These are phyloP conservation scores for Zelopaecilomyces penicillatus DNA, from an alignment of 2,329 filamentous ascomycete species.

Conservation along the genomic window DNA sequence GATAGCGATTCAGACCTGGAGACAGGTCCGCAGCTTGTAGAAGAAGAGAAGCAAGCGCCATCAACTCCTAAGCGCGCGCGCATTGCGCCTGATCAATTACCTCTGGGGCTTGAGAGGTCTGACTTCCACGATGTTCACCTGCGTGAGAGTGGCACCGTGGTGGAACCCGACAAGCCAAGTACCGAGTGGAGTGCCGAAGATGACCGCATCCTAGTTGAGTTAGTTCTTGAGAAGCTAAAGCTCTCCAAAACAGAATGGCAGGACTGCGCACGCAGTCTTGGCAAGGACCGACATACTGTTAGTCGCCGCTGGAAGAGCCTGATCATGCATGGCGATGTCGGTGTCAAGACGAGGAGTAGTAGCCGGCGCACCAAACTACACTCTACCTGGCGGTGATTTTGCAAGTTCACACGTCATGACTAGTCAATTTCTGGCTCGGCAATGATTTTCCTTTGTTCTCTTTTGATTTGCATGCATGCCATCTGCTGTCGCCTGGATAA, in stretches of 20 bases:
- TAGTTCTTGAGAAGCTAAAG: constrained; percentile 58
- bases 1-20: constrained; percentile 30
- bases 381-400: constrained; percentile 43
- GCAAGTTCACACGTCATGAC: no score
- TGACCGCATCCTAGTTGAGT: constrained; percentile 56
- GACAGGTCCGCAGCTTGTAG: constrained; percentile 7
- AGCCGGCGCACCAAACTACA: constrained; percentile 39
- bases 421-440: no score
- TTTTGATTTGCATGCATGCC: no score
- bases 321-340: constrained; percentile 50
- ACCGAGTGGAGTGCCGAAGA: constrained; percentile 54
- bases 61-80: constrained; percentile 53
- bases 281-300: constrained; percentile 49
- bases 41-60: constrained; percentile 22
- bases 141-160: constrained; percentile 25
- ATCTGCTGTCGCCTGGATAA: no score
- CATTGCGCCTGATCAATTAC: constrained; percentile 52
- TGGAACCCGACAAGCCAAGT: constrained; percentile 37
- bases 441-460: no score
- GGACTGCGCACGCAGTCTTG: constrained; percentile 55
- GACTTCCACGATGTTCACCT: constrained; percentile 48
- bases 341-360: constrained; percentile 41
- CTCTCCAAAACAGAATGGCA: constrained; percentile 59
- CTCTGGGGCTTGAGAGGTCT: constrained; percentile 48
- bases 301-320: constrained; percentile 56